Evolutionary conservation across 2,329 filamentous ascomycete genomes (phyloP).

Genomic region (Curvularia sp.): DNA sequence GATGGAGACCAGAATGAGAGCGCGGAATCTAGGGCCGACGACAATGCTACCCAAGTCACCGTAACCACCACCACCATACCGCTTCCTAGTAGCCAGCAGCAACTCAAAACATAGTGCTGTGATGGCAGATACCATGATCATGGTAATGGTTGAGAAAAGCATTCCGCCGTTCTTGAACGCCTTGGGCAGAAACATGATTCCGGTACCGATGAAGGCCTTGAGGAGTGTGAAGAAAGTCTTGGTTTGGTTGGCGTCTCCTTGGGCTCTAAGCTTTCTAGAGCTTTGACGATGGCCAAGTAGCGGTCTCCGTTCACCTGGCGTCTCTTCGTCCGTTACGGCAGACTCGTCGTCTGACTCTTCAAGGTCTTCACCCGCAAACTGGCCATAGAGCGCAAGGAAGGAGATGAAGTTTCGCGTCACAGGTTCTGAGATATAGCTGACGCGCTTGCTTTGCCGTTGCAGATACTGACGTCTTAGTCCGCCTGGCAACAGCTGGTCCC

Average conservation of each 20-base stretch:
- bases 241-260: slow-evolving; percentile 70
- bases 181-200: slow-evolving; percentile 82
- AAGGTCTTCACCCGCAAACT: slow-evolving; percentile 76
- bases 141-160: slow-evolving; percentile 73
- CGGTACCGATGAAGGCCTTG: slow-evolving; percentile 80
- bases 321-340: slow-evolving; percentile 59
- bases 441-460: slow-evolving; percentile 50
- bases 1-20: slow-evolving; percentile 72
- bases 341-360: slow-evolving; percentile 65
- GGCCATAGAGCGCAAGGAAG: slow-evolving; percentile 77
- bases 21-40: slow-evolving; percentile 65
- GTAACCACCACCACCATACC: slow-evolving; percentile 73
- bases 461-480: slow-evolving; percentile 63
- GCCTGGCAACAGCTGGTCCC: slow-evolving; percentile 58
- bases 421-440: slow-evolving; percentile 57
- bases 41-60: slow-evolving; percentile 72
- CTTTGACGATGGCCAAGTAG: slow-evolving; percentile 65
- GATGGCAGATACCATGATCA: slow-evolving; percentile 69
- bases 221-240: slow-evolving; percentile 81
- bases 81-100: slow-evolving; percentile 69
- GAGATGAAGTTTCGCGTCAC: slow-evolving; percentile 75
- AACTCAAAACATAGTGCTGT: slow-evolving; percentile 76
- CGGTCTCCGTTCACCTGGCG: slow-evolving; percentile 65
- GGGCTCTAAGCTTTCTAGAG: slow-evolving; percentile 54
- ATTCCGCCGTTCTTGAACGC: slow-evolving; percentile 81